These are phyloP conservation scores for Clavispora phyllophila DNA, from an alignment of 805 yeast genomes.

Conservation along the genomic window DNA sequence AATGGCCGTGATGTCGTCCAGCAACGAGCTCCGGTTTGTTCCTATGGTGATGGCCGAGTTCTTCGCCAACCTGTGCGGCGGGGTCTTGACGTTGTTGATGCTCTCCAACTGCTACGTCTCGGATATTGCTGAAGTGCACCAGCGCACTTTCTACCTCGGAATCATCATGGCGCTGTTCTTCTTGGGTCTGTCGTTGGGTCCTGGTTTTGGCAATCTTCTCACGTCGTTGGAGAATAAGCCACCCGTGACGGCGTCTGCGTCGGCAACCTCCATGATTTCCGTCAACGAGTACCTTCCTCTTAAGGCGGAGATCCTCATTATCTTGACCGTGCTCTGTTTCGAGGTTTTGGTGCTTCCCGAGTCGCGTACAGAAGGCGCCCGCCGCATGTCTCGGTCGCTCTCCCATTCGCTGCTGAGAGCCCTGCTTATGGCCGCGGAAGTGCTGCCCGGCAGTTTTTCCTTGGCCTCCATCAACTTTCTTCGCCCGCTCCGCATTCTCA, in stretches of 20 bases:
- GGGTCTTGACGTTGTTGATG: conserved; percentile 49
- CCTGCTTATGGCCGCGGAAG: conserved; percentile 1
- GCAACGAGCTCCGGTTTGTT: conserved; percentile 24
- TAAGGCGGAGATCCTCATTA: conserved; percentile 26
- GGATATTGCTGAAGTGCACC: conserved; percentile 62
- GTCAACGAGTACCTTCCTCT: conserved; percentile 29
- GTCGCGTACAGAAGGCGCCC: conserved; percentile 54
- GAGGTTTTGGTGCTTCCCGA: conserved; percentile 46
- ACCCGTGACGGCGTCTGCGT: neutral
- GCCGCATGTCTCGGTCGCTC: conserved; percentile 45
- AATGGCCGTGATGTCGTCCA: conserved; percentile 23
- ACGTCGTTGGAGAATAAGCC: neutral
- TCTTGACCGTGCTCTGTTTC: conserved; percentile 27
- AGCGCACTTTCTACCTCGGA: conserved; percentile 57
- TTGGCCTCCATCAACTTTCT: conserved; percentile 19
- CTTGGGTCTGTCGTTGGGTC: conserved; percentile 61
- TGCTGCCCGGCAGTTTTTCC: neutral
- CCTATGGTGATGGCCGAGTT: conserved; percentile 40
- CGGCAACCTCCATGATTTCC: conserved; percentile 8
- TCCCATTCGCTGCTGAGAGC: conserved; percentile 19
- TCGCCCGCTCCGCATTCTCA: conserved; percentile 49
- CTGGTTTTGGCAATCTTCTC: conserved; percentile 42
- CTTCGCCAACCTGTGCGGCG: conserved; percentile 57
- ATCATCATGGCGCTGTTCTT: conserved; percentile 54
- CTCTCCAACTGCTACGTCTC: conserved; percentile 65